A percentile compares a stretch with the other conserved stretches of the same genome.
These are phyloP conservation scores for Helotiales sp. DNA, from an alignment of 2,329 filamentous ascomycete genomes.

Conservation along the genomic window DNA sequence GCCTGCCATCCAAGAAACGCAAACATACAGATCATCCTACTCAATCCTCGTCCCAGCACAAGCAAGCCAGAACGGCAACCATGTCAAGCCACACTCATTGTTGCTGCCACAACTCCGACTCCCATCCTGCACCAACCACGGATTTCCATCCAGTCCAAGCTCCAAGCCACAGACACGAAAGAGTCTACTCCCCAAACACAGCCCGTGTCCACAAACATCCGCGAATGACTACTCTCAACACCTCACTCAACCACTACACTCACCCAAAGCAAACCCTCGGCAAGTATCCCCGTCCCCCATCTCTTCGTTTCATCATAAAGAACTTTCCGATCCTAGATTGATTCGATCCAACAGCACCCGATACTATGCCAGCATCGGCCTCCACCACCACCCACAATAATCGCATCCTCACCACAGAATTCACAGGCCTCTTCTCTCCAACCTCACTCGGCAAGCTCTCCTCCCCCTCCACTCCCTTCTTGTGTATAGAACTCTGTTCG, in stretches of 20 bases:
- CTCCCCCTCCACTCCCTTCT: background rate
- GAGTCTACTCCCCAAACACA: background rate
- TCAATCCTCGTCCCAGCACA: background rate
- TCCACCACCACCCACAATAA: background rate
- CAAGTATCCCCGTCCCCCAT: constrained; percentile 60
- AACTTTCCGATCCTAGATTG: constrained; percentile 61
- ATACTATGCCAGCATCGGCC: constrained; percentile 1
- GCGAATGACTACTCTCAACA: background rate
- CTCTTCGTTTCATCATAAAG: constrained; percentile 43
- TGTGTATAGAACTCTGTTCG: constrained; percentile 12
- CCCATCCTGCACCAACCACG: background rate
- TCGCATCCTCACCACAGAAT: background rate
- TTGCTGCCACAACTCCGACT: background rate
- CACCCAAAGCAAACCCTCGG: constrained; percentile 55
- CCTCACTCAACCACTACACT: background rate
- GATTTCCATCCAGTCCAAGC: background rate
- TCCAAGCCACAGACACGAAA: background rate
- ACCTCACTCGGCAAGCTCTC: constrained; percentile 14
- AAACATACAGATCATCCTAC: constrained; percentile 72
- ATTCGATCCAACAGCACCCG: constrained; percentile 45
- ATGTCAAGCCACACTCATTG: background rate
- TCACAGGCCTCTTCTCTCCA: constrained; percentile 4
- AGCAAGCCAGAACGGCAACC: background rate
- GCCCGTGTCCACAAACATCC: background rate
- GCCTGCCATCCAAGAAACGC: constrained; percentile 24